These are phyloP conservation scores for Madurella mycetomatis DNA, from an alignment of 2,329 filamentous ascomycete species.

Conservation along the genomic window DNA sequence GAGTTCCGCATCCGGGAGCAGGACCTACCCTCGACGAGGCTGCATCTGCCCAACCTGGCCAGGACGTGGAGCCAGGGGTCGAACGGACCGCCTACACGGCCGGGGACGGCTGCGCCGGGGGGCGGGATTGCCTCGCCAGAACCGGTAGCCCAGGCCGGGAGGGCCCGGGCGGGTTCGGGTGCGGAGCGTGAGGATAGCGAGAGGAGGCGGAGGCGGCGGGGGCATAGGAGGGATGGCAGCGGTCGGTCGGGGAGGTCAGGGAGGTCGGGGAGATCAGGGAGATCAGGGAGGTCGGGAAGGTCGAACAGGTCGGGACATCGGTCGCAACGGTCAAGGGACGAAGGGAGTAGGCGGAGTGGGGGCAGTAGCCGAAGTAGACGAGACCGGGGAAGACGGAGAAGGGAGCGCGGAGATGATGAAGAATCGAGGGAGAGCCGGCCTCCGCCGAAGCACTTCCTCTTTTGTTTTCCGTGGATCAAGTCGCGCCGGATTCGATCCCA, in stretches of 20 bases:
- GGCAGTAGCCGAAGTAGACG: conserved; percentile 9
- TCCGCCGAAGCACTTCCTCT: conserved; percentile 44
- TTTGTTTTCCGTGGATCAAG: conserved; percentile 53
- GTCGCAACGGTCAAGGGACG: conserved; percentile 6
- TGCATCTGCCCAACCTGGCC: conserved; percentile 40
- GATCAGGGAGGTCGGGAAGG: conserved; percentile 11
- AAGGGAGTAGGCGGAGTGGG: conserved; percentile 9
- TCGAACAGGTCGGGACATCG: conserved; percentile 5
- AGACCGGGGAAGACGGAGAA: conserved; percentile 9
- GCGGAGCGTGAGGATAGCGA: conserved; percentile 1
- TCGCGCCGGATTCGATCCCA: conserved; percentile 51
- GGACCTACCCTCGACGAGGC: conserved; percentile 38
- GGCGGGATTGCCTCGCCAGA: conserved; percentile 10
- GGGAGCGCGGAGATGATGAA: conserved; percentile 11
- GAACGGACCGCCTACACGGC: conserved; percentile 29
- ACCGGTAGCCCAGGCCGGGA: conserved; percentile 5
- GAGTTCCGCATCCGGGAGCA: conserved; percentile 36
- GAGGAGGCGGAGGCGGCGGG: conserved; percentile 33
- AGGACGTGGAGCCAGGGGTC: conserved; percentile 37
- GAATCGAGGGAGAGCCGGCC: conserved; percentile 23
- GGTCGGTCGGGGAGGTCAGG: neutral
- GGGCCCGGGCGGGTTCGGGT: neutral
- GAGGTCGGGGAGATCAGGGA: conserved; percentile 10
- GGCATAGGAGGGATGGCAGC: conserved; percentile 10
- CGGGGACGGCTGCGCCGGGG: conserved; percentile 17